Evolutionary conservation across 306 rosid species (phyloP).

Genomic region (Myrica gale): DNA sequence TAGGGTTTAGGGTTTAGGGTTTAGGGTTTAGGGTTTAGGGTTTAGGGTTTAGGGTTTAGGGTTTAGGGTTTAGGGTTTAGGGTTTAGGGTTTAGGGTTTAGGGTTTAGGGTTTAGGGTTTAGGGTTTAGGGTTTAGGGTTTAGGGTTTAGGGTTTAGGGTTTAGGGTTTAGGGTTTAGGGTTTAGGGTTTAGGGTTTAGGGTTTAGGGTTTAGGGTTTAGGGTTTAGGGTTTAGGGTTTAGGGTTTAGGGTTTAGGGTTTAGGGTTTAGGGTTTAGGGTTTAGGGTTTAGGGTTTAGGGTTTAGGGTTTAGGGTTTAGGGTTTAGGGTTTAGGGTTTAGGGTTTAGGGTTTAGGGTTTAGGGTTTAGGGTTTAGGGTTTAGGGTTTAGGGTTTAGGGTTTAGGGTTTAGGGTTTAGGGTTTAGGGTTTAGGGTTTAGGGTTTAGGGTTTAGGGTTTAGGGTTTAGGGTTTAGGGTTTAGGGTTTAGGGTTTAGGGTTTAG

Average conservation of each 20-base stretch:
- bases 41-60: not conserved
- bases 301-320: conserved; percentile 8
- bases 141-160: conserved; percentile 4
- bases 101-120: conserved; percentile 15
- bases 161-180: conserved; percentile 15
- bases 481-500: conserved; percentile 12
- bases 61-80: conserved; percentile 12
- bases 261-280: conserved; percentile 6
- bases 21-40: no score
- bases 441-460: not conserved
- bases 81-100: conserved; percentile 19
- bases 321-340: no score
- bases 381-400: conserved; percentile 13
- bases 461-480: conserved; percentile 7
- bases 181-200: conserved; percentile 13
- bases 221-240: conserved; percentile 19
- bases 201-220: conserved; percentile 15
- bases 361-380: no score
- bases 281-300: conserved; percentile 10
- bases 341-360: no score
- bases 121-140: conserved; percentile 20
- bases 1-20: no score
- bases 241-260: conserved; percentile 18
- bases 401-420: conserved; percentile 3
- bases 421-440: not conserved